Conservation (phyloP, 78 protist genomes). For the Dictyostelium capitatum region DNA sequence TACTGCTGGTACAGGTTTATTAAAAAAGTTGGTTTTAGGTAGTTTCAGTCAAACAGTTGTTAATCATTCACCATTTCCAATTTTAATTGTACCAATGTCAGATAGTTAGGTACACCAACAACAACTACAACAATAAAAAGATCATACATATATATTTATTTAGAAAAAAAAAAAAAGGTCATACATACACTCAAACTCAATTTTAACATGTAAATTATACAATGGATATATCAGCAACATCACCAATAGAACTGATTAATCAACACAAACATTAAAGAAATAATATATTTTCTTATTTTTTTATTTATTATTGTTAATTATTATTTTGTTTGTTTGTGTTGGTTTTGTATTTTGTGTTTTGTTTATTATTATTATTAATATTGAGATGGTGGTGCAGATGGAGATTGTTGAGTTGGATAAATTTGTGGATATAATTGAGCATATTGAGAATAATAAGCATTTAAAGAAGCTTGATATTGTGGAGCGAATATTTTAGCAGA, state of each 20-base stretch:
- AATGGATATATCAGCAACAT: no score
- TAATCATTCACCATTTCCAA: slow-evolving; percentile 30
- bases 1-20: slow-evolving; percentile 1
- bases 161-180: background rate
- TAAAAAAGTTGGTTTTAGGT: slow-evolving; percentile 34
- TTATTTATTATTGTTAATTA: background rate
- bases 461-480: slow-evolving; percentile 17
- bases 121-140: background rate
- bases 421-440: slow-evolving; percentile 43
- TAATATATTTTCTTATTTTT: no score
- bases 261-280: no score
- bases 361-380: background rate
- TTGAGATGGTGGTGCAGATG: slow-evolving; percentile 21
- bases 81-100: slow-evolving; percentile 1
- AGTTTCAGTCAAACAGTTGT: slow-evolving; percentile 27
- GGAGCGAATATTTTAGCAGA: slow-evolving; percentile 41
- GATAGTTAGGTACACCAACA: no score
- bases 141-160: background rate
- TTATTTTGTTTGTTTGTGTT: background rate
- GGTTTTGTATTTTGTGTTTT: background rate
- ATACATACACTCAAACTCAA: no score
- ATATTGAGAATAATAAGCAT: slow-evolving; percentile 47
- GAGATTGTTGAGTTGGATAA: background rate
- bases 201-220: no score
- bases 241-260: no score